Conservation (phyloP, 768 basidiomycete genomes). For the Boletales sp. region DNA sequence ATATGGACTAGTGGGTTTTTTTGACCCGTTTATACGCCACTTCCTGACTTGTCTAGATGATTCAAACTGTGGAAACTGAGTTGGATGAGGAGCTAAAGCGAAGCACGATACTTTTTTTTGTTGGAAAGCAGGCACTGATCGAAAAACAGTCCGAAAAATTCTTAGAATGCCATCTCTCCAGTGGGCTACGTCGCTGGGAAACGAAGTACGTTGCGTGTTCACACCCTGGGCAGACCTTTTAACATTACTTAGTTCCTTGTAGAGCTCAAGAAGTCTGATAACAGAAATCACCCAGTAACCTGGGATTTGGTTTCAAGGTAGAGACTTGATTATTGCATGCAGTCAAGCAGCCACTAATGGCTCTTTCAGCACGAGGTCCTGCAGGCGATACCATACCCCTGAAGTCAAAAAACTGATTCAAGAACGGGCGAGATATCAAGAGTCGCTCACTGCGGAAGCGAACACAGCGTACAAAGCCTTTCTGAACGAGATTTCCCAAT, state of each 20-base stretch:
- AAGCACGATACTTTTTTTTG: slow-evolving; percentile 38
- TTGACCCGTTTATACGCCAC: not conserved
- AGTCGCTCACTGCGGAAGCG: slow-evolving; percentile 66
- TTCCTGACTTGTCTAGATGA: slow-evolving; percentile 42
- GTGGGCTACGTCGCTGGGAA: slow-evolving; percentile 61
- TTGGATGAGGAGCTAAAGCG: slow-evolving; percentile 69
- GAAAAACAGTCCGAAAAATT: slow-evolving; percentile 57
- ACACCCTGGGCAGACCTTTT: not conserved
- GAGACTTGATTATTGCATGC: not conserved
- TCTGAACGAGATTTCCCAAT: slow-evolving; percentile 61
- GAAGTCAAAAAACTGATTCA: slow-evolving; percentile 55
- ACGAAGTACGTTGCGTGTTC: slow-evolving; percentile 52
- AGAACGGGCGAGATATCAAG: slow-evolving; percentile 71
- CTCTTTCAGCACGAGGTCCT: slow-evolving; percentile 58
- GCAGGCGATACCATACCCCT: slow-evolving; percentile 76
- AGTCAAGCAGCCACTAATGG: not conserved
- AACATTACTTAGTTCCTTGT: slow-evolving; percentile 59
- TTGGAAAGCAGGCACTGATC: slow-evolving; percentile 1
- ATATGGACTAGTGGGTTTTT: slow-evolving; percentile 52
- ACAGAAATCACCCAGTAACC: slow-evolving; percentile 39
- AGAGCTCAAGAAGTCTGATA: slow-evolving; percentile 65
- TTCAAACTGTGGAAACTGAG: slow-evolving; percentile 65
- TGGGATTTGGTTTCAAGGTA: slow-evolving; percentile 73
- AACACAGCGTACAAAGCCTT: slow-evolving; percentile 64
- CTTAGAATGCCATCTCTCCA: slow-evolving; percentile 70